These are phyloP conservation scores for Neurospora sp. DNA, from an alignment of 495 filamentous ascomycete genomes.

Conservation along the genomic window DNA sequence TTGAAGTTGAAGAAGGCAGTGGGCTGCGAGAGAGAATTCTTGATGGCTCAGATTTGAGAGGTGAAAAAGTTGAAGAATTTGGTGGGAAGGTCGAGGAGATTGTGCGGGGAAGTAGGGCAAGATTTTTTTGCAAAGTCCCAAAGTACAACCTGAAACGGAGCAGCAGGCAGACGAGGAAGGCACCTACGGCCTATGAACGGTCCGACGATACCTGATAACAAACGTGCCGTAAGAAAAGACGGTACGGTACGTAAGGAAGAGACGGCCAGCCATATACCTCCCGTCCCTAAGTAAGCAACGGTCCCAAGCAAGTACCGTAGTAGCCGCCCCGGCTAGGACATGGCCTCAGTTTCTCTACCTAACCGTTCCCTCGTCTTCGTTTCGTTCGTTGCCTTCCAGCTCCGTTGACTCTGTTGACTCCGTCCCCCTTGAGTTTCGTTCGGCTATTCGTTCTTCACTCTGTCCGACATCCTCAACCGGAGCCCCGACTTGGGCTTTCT, in stretches of 20 bases:
- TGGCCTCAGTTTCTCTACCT: not conserved
- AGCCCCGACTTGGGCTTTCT: not conserved
- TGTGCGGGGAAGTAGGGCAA: not conserved
- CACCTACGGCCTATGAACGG: not conserved
- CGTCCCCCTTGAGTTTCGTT: not conserved
- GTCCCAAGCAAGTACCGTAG: not conserved
- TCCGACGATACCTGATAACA: not conserved
- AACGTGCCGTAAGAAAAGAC: not conserved
- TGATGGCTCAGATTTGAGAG: not conserved
- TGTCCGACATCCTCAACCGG: not conserved
- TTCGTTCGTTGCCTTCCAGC: not conserved
- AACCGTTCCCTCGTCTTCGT: not conserved
- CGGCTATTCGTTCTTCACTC: not conserved
- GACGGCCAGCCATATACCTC: not conserved
- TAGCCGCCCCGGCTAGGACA: not conserved
- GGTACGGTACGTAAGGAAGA: not conserved
- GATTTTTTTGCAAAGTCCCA: not conserved
- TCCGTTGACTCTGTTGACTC: not conserved
- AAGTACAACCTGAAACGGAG: not conserved
- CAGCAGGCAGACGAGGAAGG: not conserved
- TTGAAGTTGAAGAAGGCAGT: not conserved
- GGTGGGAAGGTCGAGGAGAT: not conserved
- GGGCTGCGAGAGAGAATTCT: not conserved
- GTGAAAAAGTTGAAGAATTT: not conserved
- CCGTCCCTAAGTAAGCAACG: not conserved